Evolutionary conservation across 495 filamentous ascomycete genomes (phyloP).

Genomic region (Bathelium albidoporum): DNA sequence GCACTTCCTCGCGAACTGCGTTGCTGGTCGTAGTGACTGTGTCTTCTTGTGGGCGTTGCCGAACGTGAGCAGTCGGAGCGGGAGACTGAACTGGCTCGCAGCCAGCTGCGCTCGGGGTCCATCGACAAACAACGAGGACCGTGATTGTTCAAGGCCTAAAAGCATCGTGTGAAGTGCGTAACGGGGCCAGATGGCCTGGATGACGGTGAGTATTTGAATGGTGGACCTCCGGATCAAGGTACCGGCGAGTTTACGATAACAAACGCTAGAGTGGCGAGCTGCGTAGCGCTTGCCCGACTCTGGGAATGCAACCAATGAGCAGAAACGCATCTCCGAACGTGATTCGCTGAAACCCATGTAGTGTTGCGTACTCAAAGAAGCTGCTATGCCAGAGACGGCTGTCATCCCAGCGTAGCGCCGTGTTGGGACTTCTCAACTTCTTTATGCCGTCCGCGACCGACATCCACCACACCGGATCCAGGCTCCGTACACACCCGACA

Average conservation of each 20-base stretch:
- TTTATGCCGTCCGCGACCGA: neutral
- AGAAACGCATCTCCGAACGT: neutral
- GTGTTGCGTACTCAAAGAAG: neutral
- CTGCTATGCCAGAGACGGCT: neutral
- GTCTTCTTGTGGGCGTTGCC: neutral
- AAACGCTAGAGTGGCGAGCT: neutral
- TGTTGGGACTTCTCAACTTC: neutral
- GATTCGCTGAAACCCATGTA: neutral
- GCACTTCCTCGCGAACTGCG: conserved; percentile 6
- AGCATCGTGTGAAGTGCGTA: neutral
- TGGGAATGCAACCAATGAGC: neutral
- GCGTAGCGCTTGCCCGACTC: neutral
- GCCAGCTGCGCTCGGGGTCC: neutral
- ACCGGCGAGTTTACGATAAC: neutral
- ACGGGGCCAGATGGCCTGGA: neutral
- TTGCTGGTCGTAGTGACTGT: conserved; percentile 14
- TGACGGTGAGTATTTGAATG: neutral
- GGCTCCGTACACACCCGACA: neutral
- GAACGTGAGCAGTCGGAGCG: neutral
- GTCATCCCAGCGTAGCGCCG: neutral
- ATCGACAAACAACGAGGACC: neutral
- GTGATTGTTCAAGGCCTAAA: neutral
- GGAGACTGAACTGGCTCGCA: neutral
- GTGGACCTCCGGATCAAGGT: neutral
- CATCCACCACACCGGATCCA: neutral